Evolutionary conservation across 2,329 filamentous ascomycete genomes (phyloP), one percentile per base, ranked within the genome.

Genomic region (Aspergillus sp.): DNA sequence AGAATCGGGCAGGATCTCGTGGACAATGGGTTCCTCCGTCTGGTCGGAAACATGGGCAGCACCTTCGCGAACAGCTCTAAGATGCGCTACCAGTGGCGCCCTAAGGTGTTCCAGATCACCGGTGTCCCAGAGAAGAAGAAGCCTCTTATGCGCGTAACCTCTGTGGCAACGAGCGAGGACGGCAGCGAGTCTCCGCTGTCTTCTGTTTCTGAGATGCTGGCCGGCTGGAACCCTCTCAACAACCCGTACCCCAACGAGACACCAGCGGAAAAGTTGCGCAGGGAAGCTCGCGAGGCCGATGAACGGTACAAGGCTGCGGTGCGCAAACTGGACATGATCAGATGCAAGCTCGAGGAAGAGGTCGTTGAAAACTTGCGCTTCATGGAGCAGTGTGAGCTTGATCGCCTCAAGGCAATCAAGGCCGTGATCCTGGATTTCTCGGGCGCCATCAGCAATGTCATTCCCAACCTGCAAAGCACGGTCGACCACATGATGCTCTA

Each of bases 401-500:
- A 99, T 76, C 87, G 96, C 63, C 84, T 99, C 52, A 98, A 96
- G 83, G 95, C 96, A 19, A 95, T 99, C 83, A 98, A 99, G 83
- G 94, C 94, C 23, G 96, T 99, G 55, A 89, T 99, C 63, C 85
- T 99, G 47, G 96, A 99, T 78, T 98, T 99, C 77, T 97, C 94
- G 4, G 95, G 95, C 49, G 92, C 94, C 39, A 91, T 99, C 75
- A 94, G 94, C 82, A 99, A 99, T 71, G 94, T 97, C 70, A 98
- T 99, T 64, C 96, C 95, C 17, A 96, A 91, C 71, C 81, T 99
- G 63, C 95, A 98, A 78, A 94, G 94, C 61, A 92, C 93, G 0
- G 92, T 99, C 23, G 95, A 99, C 80, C 92, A 96, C 74, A 97
- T 99, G 93, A 92, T 99, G 88, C 84, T 99, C 50, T 99, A 96